Evolutionary conservation across 345 rosid genomes (phyloP), one percentile per base, ranked within the genome.

Genomic region (Leavenworthia alabamica): DNA sequence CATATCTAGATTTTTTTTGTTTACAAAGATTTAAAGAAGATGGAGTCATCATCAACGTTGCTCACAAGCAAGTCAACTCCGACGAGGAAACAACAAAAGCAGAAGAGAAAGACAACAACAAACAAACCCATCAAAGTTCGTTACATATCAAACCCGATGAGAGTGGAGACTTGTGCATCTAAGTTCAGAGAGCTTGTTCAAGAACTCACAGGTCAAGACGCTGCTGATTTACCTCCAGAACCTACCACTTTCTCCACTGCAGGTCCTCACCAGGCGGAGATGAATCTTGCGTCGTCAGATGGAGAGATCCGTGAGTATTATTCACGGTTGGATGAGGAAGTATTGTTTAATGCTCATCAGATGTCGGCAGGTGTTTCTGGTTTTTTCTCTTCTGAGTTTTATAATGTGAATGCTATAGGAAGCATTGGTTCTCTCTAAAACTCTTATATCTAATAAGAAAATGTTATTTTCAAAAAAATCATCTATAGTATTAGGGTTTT

Each of bases 151-250:
- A 86, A 74, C 48, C 95, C 97, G 4, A 78, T 89, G 90, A 86
- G 81, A 78, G 79, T 89, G 3, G 66, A 78, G 56, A 83, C 88
- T 12, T 79, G 85, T 10, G 88, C 97, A 2, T 78, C 97, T 0
- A 67, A 83, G 29, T 89, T 89, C 28, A 78, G 97, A 68, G 90
- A 85, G 58, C 74, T 83, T 9, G 97, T 89, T 31, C 95, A 89
- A 67, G 85, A 87, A 60, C 97, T 89, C 63, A 89, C 97, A 8
- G 95, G 97, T 0, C 82, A 85, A 55, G 82, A 84, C 70, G 88
- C 97, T 3, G 62, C 62, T 3, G 91, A 90, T 13, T 26, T 60
- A 36, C 68, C 76, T 20, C 41, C 17, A 4, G 58, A 47, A 13
- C 40, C 64, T 7, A 44, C 67, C 15, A 39, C 62, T 59, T 66